These are phyloP conservation scores for Pseudoneurospora amorphoporcata DNA, from an alignment of 495 filamentous ascomycete genomes.

Conservation along the genomic window DNA sequence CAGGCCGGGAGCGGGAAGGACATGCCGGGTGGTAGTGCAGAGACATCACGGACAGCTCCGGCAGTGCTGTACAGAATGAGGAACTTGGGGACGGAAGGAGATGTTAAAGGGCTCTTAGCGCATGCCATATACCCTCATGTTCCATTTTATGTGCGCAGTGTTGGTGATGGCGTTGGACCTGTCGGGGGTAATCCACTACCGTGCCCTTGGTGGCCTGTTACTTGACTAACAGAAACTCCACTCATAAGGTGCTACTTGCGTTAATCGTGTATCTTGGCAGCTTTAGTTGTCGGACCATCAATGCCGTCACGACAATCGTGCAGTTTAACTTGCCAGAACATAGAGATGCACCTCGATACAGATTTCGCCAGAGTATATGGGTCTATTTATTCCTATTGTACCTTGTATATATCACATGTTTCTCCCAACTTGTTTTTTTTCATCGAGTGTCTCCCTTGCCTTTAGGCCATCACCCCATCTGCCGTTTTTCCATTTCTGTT, in stretches of 20 bases:
- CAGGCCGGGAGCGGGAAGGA: too few species aligned
- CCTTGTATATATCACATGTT: accelerated
- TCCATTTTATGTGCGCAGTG: too few species aligned
- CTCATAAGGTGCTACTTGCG: neutral
- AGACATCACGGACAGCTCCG: neutral
- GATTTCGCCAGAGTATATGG: accelerated
- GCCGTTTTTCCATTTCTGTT: neutral
- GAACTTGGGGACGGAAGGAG: neutral
- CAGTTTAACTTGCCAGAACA: neutral
- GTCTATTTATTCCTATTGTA: neutral
- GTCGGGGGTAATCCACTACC: neutral
- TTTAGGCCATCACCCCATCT: neutral
- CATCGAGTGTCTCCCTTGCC: neutral
- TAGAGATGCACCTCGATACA: neutral
- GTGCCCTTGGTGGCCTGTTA: neutral
- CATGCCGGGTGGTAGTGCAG: neutral
- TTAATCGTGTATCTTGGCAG: neutral
- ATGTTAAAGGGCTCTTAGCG: neutral
- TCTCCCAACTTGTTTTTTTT: neutral
- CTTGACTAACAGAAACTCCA: neutral
- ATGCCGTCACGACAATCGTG: neutral
- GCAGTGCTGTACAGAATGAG: neutral
- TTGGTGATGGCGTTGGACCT: neutral
- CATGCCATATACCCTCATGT: neutral
- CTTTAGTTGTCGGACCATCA: neutral